Evolutionary conservation across 176 grass and related monocot species (phyloP).

Genomic region (Aegilops speltoides): DNA sequence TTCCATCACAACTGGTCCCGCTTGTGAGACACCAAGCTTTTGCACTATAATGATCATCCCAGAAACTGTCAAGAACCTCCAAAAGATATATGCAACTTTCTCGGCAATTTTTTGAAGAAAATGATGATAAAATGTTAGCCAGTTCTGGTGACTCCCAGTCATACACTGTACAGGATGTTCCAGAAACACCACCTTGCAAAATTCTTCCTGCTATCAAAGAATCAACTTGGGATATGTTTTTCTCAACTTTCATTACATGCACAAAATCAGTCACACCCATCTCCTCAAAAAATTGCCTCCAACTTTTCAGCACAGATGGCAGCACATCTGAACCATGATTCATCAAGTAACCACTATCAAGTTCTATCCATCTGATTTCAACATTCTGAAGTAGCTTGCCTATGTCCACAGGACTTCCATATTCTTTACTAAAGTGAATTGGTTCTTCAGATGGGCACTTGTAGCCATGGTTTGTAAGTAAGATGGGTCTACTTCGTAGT

Average conservation of each 20-base stretch:
- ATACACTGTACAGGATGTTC: slow-evolving; percentile 40
- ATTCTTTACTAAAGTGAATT: slow-evolving; percentile 91
- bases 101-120: slow-evolving; percentile 67
- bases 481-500: slow-evolving; percentile 57
- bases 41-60: slow-evolving; percentile 81
- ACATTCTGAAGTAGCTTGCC: slow-evolving; percentile 51
- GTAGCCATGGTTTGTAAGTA: slow-evolving; percentile 83
- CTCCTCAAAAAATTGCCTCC: slow-evolving; percentile 84
- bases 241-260: slow-evolving; percentile 62
- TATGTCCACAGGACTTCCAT: slow-evolving; percentile 67
- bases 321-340: slow-evolving; percentile 50
- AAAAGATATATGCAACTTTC: slow-evolving; percentile 81
- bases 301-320: slow-evolving; percentile 42
- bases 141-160: slow-evolving; percentile 95
- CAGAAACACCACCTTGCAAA: slow-evolving; percentile 27
- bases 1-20: slow-evolving; percentile 32
- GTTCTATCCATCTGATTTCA: slow-evolving; percentile 71
- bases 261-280: slow-evolving; percentile 94
- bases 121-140: slow-evolving; percentile 58
- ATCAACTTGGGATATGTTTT: slow-evolving; percentile 29
- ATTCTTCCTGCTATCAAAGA: slow-evolving; percentile 20
- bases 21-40: slow-evolving; percentile 40
- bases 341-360: slow-evolving; percentile 78
- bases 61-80: slow-evolving; percentile 81
- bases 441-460: slow-evolving; percentile 60